Evolutionary conservation across 345 rosid species (phyloP).

Genomic region (Aegle marmelos): DNA sequence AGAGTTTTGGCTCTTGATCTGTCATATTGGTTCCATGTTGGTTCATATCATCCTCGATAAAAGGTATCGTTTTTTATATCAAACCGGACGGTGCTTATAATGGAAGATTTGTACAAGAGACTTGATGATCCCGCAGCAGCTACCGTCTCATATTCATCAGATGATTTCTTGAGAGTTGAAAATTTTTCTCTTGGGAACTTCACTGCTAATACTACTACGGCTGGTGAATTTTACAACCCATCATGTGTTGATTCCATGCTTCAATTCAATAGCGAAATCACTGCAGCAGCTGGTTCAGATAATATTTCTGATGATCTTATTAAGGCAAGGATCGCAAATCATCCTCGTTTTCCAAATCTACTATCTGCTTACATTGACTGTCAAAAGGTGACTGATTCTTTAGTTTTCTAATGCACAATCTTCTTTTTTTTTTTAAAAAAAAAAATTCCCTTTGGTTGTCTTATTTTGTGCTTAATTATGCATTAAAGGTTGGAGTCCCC

Average conservation of each 20-base stretch:
- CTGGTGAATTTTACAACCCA: constrained; percentile 17
- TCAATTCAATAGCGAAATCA: constrained; percentile 21
- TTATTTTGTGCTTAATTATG: not conserved
- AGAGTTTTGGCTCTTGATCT: not conserved
- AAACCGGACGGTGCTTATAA: not conserved
- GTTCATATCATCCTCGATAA: not conserved
- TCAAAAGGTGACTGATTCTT: constrained; percentile 43
- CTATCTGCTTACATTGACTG: constrained; percentile 57
- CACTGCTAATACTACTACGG: not conserved
- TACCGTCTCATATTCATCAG: constrained; percentile 6
- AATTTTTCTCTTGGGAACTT: constrained; percentile 11
- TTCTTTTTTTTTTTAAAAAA: too few species aligned
- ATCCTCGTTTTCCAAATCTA: constrained; percentile 58
- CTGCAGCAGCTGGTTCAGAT: constrained; percentile 23
- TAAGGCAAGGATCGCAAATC: constrained; percentile 61
- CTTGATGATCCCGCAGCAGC: constrained; percentile 16
- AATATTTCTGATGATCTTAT: constrained; percentile 38
- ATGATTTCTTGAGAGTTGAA: constrained; percentile 5
- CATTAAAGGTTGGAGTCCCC: constrained; percentile 55
- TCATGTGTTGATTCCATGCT: constrained; percentile 7
- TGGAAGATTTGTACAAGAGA: constrained; percentile 40
- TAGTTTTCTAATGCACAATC: not conserved
- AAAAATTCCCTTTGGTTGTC: not conserved
- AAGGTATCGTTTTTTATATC: not conserved
- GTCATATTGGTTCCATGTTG: not conserved